These are phyloP conservation scores for Angomonas deanei DNA, from an alignment of 208 protist species.

Conservation along the genomic window DNA sequence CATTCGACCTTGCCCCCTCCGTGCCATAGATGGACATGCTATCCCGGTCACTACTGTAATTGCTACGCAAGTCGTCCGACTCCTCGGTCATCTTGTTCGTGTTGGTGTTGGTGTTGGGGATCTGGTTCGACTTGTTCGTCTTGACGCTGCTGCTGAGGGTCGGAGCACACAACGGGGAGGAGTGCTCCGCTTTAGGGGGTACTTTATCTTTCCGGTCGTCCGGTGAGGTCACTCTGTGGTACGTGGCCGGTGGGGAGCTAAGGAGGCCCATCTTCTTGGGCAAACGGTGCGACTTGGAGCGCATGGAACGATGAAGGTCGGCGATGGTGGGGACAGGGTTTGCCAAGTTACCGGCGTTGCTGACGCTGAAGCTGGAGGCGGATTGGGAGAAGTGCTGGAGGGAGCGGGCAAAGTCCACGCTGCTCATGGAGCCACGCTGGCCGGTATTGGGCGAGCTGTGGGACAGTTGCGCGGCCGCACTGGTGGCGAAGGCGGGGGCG, in stretches of 20 bases:
- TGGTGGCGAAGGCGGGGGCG: slow-evolving; percentile 9
- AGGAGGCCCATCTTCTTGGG: neutral
- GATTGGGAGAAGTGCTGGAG: slow-evolving; percentile 15
- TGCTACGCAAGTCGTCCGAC: slow-evolving; percentile 14
- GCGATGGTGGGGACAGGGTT: neutral
- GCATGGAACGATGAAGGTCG: slow-evolving; percentile 2
- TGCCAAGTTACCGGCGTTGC: neutral
- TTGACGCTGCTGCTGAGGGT: too few species aligned
- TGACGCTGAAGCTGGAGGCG: slow-evolving; percentile 14
- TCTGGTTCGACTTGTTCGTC: neutral
- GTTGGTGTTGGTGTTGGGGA: neutral
- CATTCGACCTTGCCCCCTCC: neutral
- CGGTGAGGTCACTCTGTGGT: too few species aligned
- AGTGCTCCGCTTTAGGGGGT: too few species aligned
- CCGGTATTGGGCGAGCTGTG: slow-evolving; percentile 1
- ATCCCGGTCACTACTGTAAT: slow-evolving; percentile 14
- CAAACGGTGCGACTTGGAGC: neutral
- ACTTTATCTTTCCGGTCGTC: too few species aligned
- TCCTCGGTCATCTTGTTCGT: neutral
- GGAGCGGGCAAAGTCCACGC: slow-evolving; percentile 7
- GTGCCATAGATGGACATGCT: slow-evolving; percentile 18
- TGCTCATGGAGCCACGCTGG: slow-evolving; percentile 9
- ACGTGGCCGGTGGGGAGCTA: neutral
- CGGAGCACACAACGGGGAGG: too few species aligned
- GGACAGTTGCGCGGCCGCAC: neutral